Conservation (phyloP, 768 basidiomycete species). For the Grammothele lineata region DNA sequence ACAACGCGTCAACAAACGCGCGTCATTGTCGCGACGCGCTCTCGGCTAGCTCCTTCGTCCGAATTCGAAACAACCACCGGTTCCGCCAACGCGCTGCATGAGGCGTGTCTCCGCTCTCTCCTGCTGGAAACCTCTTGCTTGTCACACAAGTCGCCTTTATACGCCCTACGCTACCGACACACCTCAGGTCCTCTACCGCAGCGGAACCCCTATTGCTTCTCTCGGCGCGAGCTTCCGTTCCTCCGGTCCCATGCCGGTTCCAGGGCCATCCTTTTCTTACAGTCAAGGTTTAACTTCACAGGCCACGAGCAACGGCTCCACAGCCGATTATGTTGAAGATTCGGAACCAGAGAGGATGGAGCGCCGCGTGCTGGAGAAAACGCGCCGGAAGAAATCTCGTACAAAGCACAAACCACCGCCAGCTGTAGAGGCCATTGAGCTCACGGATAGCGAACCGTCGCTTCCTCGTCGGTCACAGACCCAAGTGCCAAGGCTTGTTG, state of each 20-base stretch:
- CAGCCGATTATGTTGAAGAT: constrained; percentile 51
- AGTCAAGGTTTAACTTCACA: constrained; percentile 9
- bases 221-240: not conserved
- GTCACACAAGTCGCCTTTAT: too few relatives aligned
- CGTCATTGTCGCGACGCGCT: not conserved
- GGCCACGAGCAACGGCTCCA: not conserved
- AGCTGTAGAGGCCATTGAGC: constrained; percentile 15
- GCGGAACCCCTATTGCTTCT: not conserved
- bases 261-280: not conserved
- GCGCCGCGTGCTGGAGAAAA: constrained; percentile 22
- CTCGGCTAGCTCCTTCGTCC: not conserved
- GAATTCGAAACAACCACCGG: too few relatives aligned
- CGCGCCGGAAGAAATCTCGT: constrained; percentile 18
- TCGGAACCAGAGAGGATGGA: constrained; percentile 68
- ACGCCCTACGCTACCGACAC: too few relatives aligned
- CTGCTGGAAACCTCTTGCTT: not conserved
- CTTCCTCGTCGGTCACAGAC: too few relatives aligned
- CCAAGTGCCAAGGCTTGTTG: too few relatives aligned
- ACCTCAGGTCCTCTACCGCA: too few relatives aligned
- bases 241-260: not conserved
- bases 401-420: constrained; percentile 12
- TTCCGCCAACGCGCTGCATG: too few relatives aligned
- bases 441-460: constrained; percentile 10
- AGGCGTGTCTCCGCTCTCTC: not conserved
- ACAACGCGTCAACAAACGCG: constrained; percentile 18